phyloP scores from a whole-genome alignment of 2,329 filamentous ascomycete genomes.

The Gnomoniopsis smithogilvyi region DNA sequence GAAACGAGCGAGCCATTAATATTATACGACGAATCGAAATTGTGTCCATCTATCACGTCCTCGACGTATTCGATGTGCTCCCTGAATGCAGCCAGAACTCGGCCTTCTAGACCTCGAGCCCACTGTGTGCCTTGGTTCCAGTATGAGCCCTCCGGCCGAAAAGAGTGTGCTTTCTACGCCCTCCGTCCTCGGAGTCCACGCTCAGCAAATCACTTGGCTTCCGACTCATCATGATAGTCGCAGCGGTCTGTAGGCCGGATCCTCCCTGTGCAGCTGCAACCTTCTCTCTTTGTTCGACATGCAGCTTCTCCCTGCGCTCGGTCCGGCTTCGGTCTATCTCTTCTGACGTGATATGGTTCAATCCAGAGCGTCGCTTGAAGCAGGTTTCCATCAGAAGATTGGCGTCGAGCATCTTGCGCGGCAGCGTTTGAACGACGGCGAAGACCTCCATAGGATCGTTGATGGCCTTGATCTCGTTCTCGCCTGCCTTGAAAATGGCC shows the following conservation, averaged over 20 bases:
- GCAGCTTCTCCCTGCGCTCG: constrained; percentile 57
- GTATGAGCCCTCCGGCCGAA: constrained; percentile 31
- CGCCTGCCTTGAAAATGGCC: constrained; percentile 85
- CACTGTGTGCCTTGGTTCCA: constrained; percentile 10
- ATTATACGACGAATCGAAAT: constrained; percentile 17
- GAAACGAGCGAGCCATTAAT: constrained; percentile 8
- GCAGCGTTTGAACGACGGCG: constrained; percentile 85
- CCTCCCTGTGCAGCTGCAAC: constrained; percentile 15
- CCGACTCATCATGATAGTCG: constrained; percentile 18
- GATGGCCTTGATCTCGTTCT: constrained; percentile 74
- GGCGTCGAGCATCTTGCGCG: constrained; percentile 75
- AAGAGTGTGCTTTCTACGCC: constrained; percentile 41
- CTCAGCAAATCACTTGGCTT: constrained; percentile 30
- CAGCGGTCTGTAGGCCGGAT: constrained; percentile 13
- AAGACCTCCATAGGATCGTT: constrained; percentile 93
- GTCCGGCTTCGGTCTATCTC: constrained; percentile 73
- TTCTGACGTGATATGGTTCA: constrained; percentile 77
- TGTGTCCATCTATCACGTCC: not conserved
- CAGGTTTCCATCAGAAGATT: constrained; percentile 80
- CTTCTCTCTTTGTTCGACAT: constrained; percentile 41
- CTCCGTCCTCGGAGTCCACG: constrained; percentile 22
- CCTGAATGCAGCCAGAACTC: constrained; percentile 8
- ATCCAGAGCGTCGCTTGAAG: constrained; percentile 75
- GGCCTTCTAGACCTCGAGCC: constrained; percentile 11
- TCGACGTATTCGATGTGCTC: not conserved